Evolutionary conservation across 2,329 filamentous ascomycete genomes (phyloP), one percentile per base, ranked within the genome.

Genomic region (Trichoderma lentiforme): DNA sequence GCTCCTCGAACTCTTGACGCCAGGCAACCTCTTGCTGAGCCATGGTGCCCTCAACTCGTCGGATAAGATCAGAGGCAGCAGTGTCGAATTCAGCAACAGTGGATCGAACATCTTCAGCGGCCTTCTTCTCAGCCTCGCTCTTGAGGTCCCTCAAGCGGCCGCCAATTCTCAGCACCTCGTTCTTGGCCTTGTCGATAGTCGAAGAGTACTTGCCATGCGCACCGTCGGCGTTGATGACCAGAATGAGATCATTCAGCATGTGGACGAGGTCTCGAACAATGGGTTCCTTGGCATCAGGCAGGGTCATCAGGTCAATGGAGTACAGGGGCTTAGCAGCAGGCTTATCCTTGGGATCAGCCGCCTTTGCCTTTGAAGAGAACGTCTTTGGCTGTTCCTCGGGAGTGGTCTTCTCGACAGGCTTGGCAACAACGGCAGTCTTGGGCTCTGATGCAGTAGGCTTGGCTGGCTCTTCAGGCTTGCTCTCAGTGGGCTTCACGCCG

Each of bases 171-270:
- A 87, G 84, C 66, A 98, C 86, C 76, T 97, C 92, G 68, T 87
- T 86, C 87, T 98, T 98, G 74, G 95, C 95, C 85, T 96, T 95
- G 76, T 88, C 85, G 72, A 99, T 90, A 1, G 94, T 91, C 3
- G 89, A 87, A 67, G 89, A 90, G 83, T 96, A 97, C 81, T 92
- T 94, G 76, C 87, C 87, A 74, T 91, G 89, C 71, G 93, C 89
- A 73, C 91, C 89, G 80, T 97, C 95, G 72, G 93, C 92, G 81
- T 98, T 97, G 80, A 98, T 91, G 61, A 97, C 93, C 9, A 93
- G 91, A 79, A 99, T 97, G 77, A 99, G 92, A 81, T 97, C 94
- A 83, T 99, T 99, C 77, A 99, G 88, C 84, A 97, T 95, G 84
- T 93, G 95, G 73, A 97, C 94, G 6, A 99, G 86, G 78, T 98